phyloP scores from a whole-genome alignment of 805 yeast species.

The Suhomyces faveliae region DNA sequence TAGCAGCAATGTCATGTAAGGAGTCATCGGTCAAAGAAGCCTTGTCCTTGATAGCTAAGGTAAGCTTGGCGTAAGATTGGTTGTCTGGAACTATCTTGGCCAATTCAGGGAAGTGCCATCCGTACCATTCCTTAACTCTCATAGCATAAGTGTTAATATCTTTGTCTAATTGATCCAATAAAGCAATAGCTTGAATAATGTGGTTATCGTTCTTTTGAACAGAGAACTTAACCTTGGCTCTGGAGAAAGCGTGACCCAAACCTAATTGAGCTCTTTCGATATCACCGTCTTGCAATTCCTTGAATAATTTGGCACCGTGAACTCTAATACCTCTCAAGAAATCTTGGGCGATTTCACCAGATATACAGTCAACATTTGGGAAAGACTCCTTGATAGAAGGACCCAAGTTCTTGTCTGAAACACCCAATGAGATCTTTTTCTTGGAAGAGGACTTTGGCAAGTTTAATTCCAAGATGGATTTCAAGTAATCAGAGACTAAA shows the following conservation, averaged over 20 bases:
- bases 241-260: constrained; percentile 97
- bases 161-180: constrained; percentile 95
- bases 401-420: constrained; percentile 92
- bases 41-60: constrained; percentile 83
- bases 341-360: constrained; percentile 92
- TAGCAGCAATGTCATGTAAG: constrained; percentile 87
- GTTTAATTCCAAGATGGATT: constrained; percentile 84
- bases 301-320: constrained; percentile 83
- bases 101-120: constrained; percentile 98
- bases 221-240: constrained; percentile 98
- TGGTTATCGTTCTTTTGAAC: constrained; percentile 99
- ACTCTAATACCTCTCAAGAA: constrained; percentile 91
- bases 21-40: constrained; percentile 87
- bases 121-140: constrained; percentile 98
- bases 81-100: constrained; percentile 89
- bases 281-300: constrained; percentile 92
- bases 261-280: constrained; percentile 98
- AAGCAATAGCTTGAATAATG: constrained; percentile 97
- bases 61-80: constrained; percentile 79
- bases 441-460: constrained; percentile 75
- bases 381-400: constrained; percentile 91
- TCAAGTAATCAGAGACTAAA: constrained; percentile 87
- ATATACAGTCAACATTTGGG: constrained; percentile 85
- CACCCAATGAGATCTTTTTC: constrained; percentile 73
- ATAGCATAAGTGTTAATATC: constrained; percentile 96